Evolutionary conservation across 2,329 filamentous ascomycete species (phyloP).

Genomic region (Hypocrella siamensis): DNA sequence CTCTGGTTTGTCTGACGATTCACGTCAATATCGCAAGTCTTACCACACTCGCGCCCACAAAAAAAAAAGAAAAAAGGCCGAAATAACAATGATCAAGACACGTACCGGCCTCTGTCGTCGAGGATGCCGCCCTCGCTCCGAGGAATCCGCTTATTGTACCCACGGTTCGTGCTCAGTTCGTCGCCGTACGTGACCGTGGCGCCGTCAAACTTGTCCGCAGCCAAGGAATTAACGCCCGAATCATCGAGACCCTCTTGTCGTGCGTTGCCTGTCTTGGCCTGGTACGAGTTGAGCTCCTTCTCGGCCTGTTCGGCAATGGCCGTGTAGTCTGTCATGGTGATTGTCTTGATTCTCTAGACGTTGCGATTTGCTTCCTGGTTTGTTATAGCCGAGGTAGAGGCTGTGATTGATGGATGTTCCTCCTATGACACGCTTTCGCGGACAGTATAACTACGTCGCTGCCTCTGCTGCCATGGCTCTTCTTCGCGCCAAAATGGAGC

Average conservation of each 20-base stretch:
- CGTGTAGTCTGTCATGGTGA: conserved; percentile 20
- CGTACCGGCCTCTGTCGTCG: conserved; percentile 28
- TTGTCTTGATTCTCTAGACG: no score
- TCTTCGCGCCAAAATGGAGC: no score
- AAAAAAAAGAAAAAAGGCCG: background rate
- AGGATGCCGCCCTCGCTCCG: conserved; percentile 27
- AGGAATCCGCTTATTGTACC: conserved; percentile 30
- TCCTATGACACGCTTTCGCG: no score
- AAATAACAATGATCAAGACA: no score
- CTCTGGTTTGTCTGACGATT: conserved; percentile 23
- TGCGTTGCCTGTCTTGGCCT: conserved; percentile 28
- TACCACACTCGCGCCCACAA: background rate
- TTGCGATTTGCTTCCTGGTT: no score
- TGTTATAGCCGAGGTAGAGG: no score
- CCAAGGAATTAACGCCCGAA: conserved; percentile 23
- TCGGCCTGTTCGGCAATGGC: conserved; percentile 29
- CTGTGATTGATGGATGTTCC: no score
- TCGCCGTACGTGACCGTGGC: conserved; percentile 16
- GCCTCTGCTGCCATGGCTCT: no score
- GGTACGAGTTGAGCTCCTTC: conserved; percentile 30
- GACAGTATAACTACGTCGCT: no score
- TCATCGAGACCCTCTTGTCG: conserved; percentile 22
- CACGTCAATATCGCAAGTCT: background rate
- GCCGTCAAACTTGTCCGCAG: conserved; percentile 24
- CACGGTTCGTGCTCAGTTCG: conserved; percentile 27